Percentiles rank a stretch among this genome's conserved stretches.
These are phyloP conservation scores for Tremellales sp. DNA, from an alignment of 1,284 basidiomycete genomes.

Conservation along the genomic window DNA sequence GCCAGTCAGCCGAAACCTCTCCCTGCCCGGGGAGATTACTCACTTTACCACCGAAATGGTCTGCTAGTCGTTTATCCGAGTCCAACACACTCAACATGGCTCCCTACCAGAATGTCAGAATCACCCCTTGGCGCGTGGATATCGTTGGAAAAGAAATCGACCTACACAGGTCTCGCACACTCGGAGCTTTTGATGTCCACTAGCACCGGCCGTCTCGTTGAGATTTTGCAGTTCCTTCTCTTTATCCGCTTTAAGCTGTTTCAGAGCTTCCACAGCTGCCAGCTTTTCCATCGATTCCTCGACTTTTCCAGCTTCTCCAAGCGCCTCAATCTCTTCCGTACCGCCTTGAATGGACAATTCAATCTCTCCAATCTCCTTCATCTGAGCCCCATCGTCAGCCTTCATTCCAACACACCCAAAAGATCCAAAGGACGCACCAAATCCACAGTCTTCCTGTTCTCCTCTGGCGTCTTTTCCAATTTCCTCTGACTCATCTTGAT, in stretches of 20 bases:
- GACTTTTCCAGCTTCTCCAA: constrained; percentile 96
- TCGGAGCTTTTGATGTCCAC: constrained; percentile 96
- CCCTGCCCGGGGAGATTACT: constrained; percentile 28
- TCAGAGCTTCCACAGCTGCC: constrained; percentile 94
- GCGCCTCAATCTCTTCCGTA: constrained; percentile 93
- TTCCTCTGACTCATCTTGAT: constrained; percentile 90
- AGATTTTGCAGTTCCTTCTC: constrained; percentile 95
- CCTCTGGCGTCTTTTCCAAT: constrained; percentile 98
- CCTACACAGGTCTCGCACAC: constrained; percentile 94
- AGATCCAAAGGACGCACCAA: constrained; percentile 62
- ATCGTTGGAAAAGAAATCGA: neutral
- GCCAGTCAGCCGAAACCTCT: neutral
- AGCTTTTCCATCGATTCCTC: constrained; percentile 98
- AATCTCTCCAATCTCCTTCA: constrained; percentile 99
- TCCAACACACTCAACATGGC: constrained; percentile 97
- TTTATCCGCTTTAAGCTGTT: constrained; percentile 92
- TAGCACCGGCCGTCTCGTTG: constrained; percentile 96
- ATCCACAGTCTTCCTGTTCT: constrained; percentile 97
- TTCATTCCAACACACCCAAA: too few species aligned
- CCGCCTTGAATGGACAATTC: constrained; percentile 97
- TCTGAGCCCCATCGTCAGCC: constrained; percentile 54
- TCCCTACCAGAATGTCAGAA: constrained; percentile 47
- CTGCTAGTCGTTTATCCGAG: constrained; percentile 95
- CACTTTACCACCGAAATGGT: constrained; percentile 99
- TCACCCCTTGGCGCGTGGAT: neutral